Evolutionary conservation across 2,329 filamentous ascomycete species (phyloP).

Genomic region (Fusarium sacchari): DNA sequence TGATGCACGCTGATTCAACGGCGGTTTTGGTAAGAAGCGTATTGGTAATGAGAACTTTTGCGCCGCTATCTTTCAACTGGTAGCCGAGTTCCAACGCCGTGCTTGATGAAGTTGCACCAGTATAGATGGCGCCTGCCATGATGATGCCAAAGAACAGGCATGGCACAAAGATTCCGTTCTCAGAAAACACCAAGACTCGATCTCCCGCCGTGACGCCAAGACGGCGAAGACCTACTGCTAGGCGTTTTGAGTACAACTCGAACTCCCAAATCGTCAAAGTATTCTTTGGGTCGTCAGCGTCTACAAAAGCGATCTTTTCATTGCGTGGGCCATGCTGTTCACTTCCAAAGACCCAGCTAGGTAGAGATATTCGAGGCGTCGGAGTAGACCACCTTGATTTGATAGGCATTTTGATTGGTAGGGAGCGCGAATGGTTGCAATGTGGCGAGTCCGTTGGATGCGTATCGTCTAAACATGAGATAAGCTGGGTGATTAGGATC

Average conservation of each 20-base stretch:
- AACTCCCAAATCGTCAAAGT: not conserved
- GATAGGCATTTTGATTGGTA: not conserved
- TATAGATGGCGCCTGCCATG: not conserved
- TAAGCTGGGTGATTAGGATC: not conserved
- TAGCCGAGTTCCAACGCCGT: not conserved
- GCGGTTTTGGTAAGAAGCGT: not conserved
- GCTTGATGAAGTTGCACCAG: not conserved
- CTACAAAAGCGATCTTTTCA: not conserved
- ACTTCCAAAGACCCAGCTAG: not conserved
- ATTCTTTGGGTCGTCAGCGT: not conserved
- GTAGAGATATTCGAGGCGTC: not conserved
- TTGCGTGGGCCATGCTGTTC: not conserved
- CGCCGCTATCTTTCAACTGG: not conserved
- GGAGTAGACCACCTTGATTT: not conserved
- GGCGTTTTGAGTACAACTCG: not conserved
- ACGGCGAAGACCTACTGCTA: not conserved
- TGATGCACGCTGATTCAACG: not conserved
- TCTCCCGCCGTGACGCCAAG: not conserved
- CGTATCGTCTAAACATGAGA: too few relatives aligned
- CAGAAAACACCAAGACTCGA: not conserved
- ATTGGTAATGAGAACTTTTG: not conserved
- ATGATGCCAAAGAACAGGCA: not conserved
- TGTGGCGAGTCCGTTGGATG: rapidly evolving
- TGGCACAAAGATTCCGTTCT: not conserved
- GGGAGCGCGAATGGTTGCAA: not conserved